Conservation (phyloP, 129 eudicot species). For the Centella asiatica region DNA sequence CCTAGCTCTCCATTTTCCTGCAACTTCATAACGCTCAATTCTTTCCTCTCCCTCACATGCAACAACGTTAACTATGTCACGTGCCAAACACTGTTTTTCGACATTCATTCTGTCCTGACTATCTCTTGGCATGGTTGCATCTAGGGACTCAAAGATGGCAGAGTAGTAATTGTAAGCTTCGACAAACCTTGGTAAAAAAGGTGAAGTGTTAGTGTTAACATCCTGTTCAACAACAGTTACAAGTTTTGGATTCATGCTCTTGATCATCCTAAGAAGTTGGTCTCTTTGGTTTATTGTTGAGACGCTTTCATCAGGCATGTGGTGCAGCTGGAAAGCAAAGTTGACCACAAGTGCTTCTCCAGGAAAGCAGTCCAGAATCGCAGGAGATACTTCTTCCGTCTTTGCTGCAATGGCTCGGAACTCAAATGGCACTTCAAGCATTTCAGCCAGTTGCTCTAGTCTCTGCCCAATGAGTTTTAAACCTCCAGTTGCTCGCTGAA, state of each 20-base stretch:
- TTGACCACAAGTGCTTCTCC: slow-evolving; percentile 79
- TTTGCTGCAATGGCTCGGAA: slow-evolving; percentile 58
- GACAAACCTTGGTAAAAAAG: slow-evolving; percentile 62
- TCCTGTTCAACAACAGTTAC: slow-evolving; percentile 92
- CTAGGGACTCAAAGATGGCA: slow-evolving; percentile 80
- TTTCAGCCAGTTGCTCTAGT: slow-evolving; percentile 55
- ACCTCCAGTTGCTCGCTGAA: slow-evolving; percentile 77
- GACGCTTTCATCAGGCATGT: slow-evolving; percentile 98
- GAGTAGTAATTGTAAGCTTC: slow-evolving; percentile 82
- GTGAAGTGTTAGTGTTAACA: slow-evolving; percentile 88
- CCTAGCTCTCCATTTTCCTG: slow-evolving; percentile 96
- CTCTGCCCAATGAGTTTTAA: slow-evolving; percentile 64
- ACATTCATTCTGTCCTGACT: slow-evolving; percentile 83
- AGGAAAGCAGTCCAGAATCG: slow-evolving; percentile 36
- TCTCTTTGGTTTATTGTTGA: slow-evolving; percentile 73
- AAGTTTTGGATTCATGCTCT: slow-evolving; percentile 71
- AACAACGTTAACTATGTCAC: slow-evolving; percentile 80
- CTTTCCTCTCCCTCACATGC: slow-evolving; percentile 98
- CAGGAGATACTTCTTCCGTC: slow-evolving; percentile 46
- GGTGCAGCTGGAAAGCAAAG: slow-evolving; percentile 97
- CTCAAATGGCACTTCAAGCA: slow-evolving; percentile 49
- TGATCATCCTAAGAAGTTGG: slow-evolving; percentile 83
- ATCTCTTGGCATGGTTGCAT: slow-evolving; percentile 69
- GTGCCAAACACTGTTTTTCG: slow-evolving; percentile 87
- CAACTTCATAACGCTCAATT: slow-evolving; percentile 87